Evolutionary conservation across 371 early-diverging fungal species (phyloP), one percentile per base, ranked within the genome.

Genomic region (Mucor mucedo): DNA sequence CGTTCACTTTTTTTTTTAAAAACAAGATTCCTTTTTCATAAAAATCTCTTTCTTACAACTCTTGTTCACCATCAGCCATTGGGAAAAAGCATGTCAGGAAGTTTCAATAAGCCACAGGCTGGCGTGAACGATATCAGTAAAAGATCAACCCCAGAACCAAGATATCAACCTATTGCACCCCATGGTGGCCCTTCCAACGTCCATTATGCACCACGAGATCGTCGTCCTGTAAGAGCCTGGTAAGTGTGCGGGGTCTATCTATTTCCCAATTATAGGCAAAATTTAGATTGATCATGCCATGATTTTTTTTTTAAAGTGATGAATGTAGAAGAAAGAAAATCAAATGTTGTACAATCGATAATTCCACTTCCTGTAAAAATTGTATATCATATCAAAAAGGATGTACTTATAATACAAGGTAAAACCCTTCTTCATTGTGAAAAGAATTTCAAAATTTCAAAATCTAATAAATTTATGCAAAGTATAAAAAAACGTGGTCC

Each of bases 401-500:
- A 8, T 73, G 73, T 16, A 60, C 66, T 7, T 73, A 62, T n/a
- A 60, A 63, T 33, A 41, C 49, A n/a, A 52, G 39, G 70, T 71
- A 55, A 21, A 47, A 5, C 47, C 21, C 21, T 21, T 21, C 21
- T 1, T 1, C 21, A 21, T 21, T 21, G 0, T 21, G 21, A 1
- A 21, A 21, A 21, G 21, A 21, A 21, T 21, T 21, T 21, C 21
- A 21, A 21, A 21, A 21, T n/a, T n/a, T n/a, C n/a, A n/a, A n/a
- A n/a, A n/a, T n/a, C n/a, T n/a, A n/a, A 30, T 54, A 21, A 11
- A 5, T 47, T 39, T 33, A 27, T 38, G 11, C 21, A 44, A 4
- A 69, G 75, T 21, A 32, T 40, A 1, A 70, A 59, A 41, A 69
- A 69, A 39, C 48, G 70, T 42, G 73, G 73, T 11, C 73, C 69